Evolutionary conservation across 2,329 filamentous ascomycete genomes (phyloP).

Genomic region (Podosphaera fusca): DNA sequence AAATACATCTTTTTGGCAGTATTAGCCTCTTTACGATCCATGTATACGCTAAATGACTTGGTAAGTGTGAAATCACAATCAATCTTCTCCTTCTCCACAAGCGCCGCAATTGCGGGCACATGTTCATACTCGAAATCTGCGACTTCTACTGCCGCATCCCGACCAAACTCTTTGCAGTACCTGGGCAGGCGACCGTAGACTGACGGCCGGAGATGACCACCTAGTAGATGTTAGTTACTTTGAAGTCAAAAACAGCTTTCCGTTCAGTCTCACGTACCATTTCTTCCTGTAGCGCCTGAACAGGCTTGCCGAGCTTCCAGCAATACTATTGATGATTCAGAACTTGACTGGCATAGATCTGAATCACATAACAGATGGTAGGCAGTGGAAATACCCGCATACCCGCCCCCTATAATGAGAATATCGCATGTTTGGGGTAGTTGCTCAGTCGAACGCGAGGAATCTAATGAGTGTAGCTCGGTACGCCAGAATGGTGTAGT

Average conservation of each 20-base stretch:
- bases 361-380: not conserved
- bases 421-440: not conserved
- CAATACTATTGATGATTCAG: not conserved
- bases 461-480: not conserved
- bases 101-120: conserved; percentile 17
- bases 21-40: conserved; percentile 20
- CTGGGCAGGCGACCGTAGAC: conserved; percentile 19
- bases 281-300: conserved; percentile 16
- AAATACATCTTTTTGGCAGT: conserved; percentile 41
- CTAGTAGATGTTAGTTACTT: conserved; percentile 8
- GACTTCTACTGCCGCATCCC: conserved; percentile 18
- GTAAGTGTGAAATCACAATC: conserved; percentile 21
- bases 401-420: not conserved
- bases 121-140: conserved; percentile 20
- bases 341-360: not conserved
- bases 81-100: conserved; percentile 20
- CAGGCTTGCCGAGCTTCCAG: conserved; percentile 7
- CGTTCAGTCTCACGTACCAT: conserved; percentile 3
- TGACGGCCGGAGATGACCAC: conserved; percentile 20
- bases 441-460: not conserved
- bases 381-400: not conserved
- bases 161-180: conserved; percentile 15
- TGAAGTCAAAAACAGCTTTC: not conserved
- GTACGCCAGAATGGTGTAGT: not conserved
- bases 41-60: conserved; percentile 18